phyloP scores from a whole-genome alignment of 441 rosid species.

The Melastoma candidum region DNA sequence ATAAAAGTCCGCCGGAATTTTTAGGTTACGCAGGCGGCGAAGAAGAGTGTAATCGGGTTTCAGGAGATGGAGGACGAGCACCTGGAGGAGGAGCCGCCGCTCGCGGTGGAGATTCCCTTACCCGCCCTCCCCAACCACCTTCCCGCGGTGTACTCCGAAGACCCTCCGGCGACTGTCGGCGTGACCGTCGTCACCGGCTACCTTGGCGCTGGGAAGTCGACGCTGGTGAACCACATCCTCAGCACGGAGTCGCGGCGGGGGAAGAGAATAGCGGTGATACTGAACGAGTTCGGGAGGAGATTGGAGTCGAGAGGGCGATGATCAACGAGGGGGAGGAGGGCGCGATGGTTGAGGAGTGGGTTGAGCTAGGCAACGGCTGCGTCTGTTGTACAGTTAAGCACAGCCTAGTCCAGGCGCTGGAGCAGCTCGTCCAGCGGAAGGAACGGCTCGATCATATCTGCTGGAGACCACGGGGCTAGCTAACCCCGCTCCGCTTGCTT shows the following conservation, averaged over 20 bases:
- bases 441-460: conserved; percentile 89
- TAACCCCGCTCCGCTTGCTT: conserved; percentile 91
- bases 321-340: conserved; percentile 96
- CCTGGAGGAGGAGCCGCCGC: neutral
- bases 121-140: conserved; percentile 6
- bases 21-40: no score
- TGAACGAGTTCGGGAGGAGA: conserved; percentile 99
- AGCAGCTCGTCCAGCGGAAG: conserved; percentile 84
- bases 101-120: conserved; percentile 2
- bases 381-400: conserved; percentile 92
- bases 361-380: conserved; percentile 89
- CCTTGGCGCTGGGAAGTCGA: conserved; percentile 95
- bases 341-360: conserved; percentile 98
- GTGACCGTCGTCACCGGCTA: conserved; percentile 88
- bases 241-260: conserved; percentile 59
- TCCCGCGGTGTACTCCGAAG: neutral
- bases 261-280: conserved; percentile 80
- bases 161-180: conserved; percentile 43
- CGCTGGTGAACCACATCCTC: conserved; percentile 69
- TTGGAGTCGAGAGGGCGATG: conserved; percentile 97
- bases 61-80: no score
- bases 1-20: no score
- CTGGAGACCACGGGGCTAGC: conserved; percentile 95
- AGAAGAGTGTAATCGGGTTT: no score
- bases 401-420: conserved; percentile 85